These are phyloP conservation scores for Eleusine indica DNA, from an alignment of 176 grass and related monocot genomes.

Conservation along the genomic window DNA sequence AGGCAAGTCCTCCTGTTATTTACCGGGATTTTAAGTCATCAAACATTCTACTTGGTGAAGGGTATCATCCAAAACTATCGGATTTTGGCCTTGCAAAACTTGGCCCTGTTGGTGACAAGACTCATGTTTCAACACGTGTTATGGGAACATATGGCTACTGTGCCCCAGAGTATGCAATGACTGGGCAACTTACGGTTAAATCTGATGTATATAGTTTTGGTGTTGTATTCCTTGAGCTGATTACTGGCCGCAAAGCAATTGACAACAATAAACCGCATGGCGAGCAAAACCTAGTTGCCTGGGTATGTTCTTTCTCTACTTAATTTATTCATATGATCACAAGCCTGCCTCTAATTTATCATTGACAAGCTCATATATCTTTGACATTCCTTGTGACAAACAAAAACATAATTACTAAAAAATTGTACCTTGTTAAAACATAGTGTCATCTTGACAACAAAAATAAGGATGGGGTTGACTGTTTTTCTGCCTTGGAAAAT, in stretches of 20 bases:
- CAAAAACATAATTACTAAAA: neutral
- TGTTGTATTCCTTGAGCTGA: slow-evolving; percentile 90
- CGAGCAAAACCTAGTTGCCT: slow-evolving; percentile 87
- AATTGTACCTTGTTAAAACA: neutral
- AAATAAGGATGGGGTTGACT: slow-evolving; percentile 20
- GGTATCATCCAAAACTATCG: slow-evolving; percentile 79
- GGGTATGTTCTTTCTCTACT: slow-evolving; percentile 60
- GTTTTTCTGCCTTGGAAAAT: slow-evolving; percentile 27
- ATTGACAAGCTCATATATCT: slow-evolving; percentile 3
- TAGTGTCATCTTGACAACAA: slow-evolving; percentile 10
- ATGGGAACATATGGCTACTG: slow-evolving; percentile 97
- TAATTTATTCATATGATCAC: slow-evolving; percentile 29
- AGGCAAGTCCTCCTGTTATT: slow-evolving; percentile 84
- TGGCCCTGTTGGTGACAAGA: slow-evolving; percentile 91
- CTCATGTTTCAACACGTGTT: slow-evolving; percentile 89
- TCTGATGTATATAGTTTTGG: slow-evolving; percentile 94
- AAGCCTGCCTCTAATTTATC: neutral
- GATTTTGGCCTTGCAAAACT: slow-evolving; percentile 94
- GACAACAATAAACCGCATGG: slow-evolving; percentile 72
- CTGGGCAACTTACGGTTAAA: slow-evolving; percentile 87
- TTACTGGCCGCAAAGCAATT: slow-evolving; percentile 89
- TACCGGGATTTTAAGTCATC: slow-evolving; percentile 95
- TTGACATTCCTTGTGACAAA: neutral
- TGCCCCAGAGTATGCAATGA: slow-evolving; percentile 95
- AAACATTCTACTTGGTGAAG: slow-evolving; percentile 84